A percentile compares a stretch with the other conserved stretches of the same genome.
These are phyloP conservation scores for Candida sojae DNA, from an alignment of 1,139 yeast species.

Conservation along the genomic window DNA sequence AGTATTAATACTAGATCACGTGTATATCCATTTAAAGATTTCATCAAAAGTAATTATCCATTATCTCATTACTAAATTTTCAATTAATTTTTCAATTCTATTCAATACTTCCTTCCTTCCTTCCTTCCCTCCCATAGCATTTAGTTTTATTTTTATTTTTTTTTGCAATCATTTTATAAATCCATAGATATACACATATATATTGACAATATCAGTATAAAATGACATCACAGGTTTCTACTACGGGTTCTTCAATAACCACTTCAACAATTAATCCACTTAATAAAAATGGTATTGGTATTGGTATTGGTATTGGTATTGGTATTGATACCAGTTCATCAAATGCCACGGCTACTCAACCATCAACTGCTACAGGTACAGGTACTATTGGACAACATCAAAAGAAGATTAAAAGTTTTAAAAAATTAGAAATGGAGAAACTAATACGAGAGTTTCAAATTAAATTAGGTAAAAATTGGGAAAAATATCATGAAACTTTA, in stretches of 20 bases:
- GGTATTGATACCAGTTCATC: background rate
- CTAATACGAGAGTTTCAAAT: slow-evolving; percentile 75
- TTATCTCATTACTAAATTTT: no score
- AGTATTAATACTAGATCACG: background rate
- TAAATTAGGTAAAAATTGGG: slow-evolving; percentile 79
- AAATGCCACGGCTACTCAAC: slow-evolving; percentile 4
- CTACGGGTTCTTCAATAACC: slow-evolving; percentile 8
- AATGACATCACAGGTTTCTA: slow-evolving; percentile 12
- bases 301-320: background rate
- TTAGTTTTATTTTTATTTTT: background rate
- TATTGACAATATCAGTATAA: background rate
- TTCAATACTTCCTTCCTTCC: background rate
- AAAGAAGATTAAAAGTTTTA: slow-evolving; percentile 16
- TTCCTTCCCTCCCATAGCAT: background rate
- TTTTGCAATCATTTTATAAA: background rate
- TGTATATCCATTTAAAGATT: background rate
- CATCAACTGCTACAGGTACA: slow-evolving; percentile 14
- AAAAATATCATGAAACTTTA: slow-evolving; percentile 76
- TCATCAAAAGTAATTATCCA: background rate
- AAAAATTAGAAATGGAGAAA: slow-evolving; percentile 69
- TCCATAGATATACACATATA: background rate
- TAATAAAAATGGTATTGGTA: slow-evolving; percentile 1
- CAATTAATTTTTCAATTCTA: no score
- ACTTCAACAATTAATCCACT: slow-evolving; percentile 1
- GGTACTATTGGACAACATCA: background rate